Evolutionary conservation across 257 asterid genomes (phyloP), one percentile per base, ranked within the genome.

Genomic region (Buddleja alternifolia): DNA sequence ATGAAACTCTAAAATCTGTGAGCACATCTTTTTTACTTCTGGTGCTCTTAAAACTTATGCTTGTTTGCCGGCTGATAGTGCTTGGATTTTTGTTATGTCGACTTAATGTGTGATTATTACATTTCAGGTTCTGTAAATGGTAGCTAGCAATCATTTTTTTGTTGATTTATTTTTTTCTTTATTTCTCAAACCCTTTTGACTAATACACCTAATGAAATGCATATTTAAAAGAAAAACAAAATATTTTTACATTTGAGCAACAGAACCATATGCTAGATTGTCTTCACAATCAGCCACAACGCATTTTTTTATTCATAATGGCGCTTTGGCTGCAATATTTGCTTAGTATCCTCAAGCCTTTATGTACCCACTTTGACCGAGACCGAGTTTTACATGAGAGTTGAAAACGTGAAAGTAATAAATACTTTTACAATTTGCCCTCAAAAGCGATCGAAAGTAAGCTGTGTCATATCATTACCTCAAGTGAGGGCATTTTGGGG

Each of bases 1-100:
- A 60, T 52, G 99, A 87, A 71, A 83, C 90, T 36, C 80, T 93
- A 40, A 87, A 81, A 80, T 95, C 95, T n/a, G 99, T 93, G 73
- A 83, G 88, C 63, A 50, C 75, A 40, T 59, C 14, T 14, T 36
- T 57, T 57, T 29, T 51, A 17, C 8, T 34, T 34, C 32, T 36
- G 16, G 8, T 65, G 32, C 45, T 61, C 58, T 20, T 17, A 4
- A 24, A 45, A 48, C 41, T 10, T 61, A 23, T 54, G 41, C 47
- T 57, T 36, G 50, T 47, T 74, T 45, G 57, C 55, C 59, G 61
- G 50, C 37, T 62, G 34, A 11, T 34, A 9, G 40, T 67, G 53
- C 40, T 19, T 47, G 7, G 55, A 41, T 14, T 59, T 23, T 15
- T 54, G 39, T 40, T 55, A 29, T 59, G 57, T 14, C 15, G 66